phyloP scores from a whole-genome alignment of 2,329 filamentous ascomycete genomes.

The Penicillium glabrum region DNA sequence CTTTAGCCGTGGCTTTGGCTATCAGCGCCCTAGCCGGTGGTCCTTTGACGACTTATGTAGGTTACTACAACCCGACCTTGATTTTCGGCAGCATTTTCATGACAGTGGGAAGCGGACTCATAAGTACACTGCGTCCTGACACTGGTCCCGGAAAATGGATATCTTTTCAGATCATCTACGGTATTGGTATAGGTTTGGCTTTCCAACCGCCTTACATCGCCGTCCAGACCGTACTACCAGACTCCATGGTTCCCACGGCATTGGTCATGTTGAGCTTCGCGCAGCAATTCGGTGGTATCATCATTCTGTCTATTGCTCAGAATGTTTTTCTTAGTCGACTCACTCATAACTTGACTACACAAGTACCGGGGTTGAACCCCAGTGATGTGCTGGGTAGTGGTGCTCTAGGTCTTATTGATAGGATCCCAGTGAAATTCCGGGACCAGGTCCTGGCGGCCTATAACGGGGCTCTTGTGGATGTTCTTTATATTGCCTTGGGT shows the following conservation, averaged over 20 bases:
- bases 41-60: background rate
- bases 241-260: background rate
- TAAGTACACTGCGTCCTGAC: background rate
- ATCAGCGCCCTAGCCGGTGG: background rate
- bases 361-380: background rate
- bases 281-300: background rate
- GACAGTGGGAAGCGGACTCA: background rate
- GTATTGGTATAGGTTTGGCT: slow-evolving; percentile 1
- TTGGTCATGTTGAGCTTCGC: background rate
- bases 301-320: background rate
- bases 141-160: background rate
- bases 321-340: background rate
- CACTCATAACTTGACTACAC: background rate
- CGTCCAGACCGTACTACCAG: background rate
- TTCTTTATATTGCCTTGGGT: background rate
- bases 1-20: background rate
- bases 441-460: background rate
- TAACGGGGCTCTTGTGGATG: background rate
- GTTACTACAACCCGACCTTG: background rate
- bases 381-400: background rate
- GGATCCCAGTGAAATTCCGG: background rate
- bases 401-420: background rate
- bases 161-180: slow-evolving; percentile 1
- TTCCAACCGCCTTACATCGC: slow-evolving; percentile 1
- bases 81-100: background rate